Evolutionary conservation across 495 filamentous ascomycete species (phyloP).

Genomic region (Xylaria castorea): DNA sequence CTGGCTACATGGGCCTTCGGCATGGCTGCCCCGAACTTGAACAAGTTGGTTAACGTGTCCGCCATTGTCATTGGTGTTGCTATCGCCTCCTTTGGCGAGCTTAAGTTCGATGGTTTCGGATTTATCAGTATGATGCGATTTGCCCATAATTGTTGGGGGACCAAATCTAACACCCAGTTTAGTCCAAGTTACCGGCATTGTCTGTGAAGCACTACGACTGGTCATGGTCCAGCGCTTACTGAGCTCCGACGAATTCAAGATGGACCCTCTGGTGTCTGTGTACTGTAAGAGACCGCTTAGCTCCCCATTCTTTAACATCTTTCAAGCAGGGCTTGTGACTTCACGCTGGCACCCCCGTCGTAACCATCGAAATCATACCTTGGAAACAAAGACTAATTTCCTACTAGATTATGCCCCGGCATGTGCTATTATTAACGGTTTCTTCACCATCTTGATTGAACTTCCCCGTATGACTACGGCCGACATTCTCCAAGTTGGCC

Average conservation of each 20-base stretch:
- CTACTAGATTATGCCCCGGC: constrained; percentile 76
- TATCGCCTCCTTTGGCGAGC: constrained; percentile 87
- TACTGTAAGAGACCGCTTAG: constrained; percentile 63
- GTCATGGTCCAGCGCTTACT: constrained; percentile 88
- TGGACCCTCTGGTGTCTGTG: constrained; percentile 91
- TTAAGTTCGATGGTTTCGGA: constrained; percentile 83
- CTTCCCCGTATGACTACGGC: constrained; percentile 68
- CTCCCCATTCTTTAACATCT: too few relatives aligned
- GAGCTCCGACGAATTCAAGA: constrained; percentile 88
- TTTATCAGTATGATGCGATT: constrained; percentile 69
- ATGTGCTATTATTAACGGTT: constrained; percentile 84
- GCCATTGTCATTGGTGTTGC: constrained; percentile 86
- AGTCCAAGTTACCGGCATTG: constrained; percentile 78
- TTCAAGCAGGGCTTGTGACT: background rate
- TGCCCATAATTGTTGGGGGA: background rate
- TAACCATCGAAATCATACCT: background rate
- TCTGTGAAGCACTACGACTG: constrained; percentile 86
- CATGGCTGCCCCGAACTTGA: constrained; percentile 74
- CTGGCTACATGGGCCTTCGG: constrained; percentile 80
- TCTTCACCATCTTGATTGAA: constrained; percentile 78
- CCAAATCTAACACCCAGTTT: constrained; percentile 14
- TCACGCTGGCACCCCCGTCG: background rate
- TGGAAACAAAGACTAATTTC: background rate
- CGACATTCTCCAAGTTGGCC: constrained; percentile 74
- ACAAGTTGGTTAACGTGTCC: constrained; percentile 80